These are phyloP conservation scores for Pyronema omphalodes DNA, from an alignment of 495 filamentous ascomycete genomes.

Conservation along the genomic window DNA sequence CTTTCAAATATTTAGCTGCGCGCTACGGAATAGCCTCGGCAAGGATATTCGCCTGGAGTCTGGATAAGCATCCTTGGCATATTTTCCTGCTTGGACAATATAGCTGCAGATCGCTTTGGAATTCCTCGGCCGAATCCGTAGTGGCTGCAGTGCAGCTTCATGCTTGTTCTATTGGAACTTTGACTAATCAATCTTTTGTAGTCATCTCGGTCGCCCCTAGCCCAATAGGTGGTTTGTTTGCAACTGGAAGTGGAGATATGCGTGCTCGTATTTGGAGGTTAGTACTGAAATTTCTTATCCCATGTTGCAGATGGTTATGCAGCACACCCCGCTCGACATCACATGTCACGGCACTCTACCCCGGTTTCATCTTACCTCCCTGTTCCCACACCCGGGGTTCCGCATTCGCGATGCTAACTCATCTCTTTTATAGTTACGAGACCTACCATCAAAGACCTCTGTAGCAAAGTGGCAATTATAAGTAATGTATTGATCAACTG, in stretches of 20 bases:
- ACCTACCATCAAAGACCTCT: constrained; percentile 13
- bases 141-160: neutral
- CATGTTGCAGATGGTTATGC: neutral
- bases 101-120: neutral
- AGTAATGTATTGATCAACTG: too few relatives aligned
- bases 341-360: constrained; percentile 7
- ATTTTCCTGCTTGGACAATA: neutral
- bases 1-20: neutral
- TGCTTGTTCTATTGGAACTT: neutral
- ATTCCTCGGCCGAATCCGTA: neutral
- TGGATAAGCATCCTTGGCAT: neutral
- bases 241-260: constrained; percentile 82
- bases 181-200: constrained; percentile 20
- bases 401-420: constrained; percentile 6
- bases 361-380: constrained; percentile 17
- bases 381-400: neutral
- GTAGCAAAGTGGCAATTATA: too few relatives aligned
- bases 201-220: constrained; percentile 81
- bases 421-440: constrained; percentile 19
- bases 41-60: neutral
- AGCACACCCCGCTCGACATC: neutral
- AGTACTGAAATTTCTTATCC: constrained; percentile 9
- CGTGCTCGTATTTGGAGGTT: constrained; percentile 64
- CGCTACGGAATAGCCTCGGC: neutral
- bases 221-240: constrained; percentile 60